Evolutionary conservation across 1,284 basidiomycete species (phyloP).

Genomic region (Mycena citricolor): DNA sequence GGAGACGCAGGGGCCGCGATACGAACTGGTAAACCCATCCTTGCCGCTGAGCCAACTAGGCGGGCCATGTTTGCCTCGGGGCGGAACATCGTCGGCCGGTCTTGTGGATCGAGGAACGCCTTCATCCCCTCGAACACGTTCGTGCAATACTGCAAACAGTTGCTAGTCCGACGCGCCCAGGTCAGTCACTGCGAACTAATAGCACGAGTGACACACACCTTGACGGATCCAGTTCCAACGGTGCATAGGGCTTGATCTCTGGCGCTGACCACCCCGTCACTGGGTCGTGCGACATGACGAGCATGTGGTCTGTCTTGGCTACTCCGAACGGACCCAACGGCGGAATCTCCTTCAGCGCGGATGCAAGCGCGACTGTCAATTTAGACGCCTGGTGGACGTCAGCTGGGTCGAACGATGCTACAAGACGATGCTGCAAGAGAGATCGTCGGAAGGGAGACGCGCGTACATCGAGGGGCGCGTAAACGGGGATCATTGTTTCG

Average conservation of each 20-base stretch:
- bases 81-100: slow-evolving; percentile 68
- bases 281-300: slow-evolving; percentile 63
- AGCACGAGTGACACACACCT: slow-evolving; percentile 38
- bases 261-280: slow-evolving; percentile 75
- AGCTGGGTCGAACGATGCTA: too few species aligned
- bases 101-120: slow-evolving; percentile 74
- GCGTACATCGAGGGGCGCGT: too few species aligned
- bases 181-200: background rate
- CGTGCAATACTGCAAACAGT: slow-evolving; percentile 72
- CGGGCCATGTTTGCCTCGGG: slow-evolving; percentile 83
- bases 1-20: background rate
- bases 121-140: slow-evolving; percentile 91
- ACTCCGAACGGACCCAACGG: too few species aligned
- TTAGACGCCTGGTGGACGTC: too few species aligned
- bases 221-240: slow-evolving; percentile 71
- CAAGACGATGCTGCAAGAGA: too few species aligned
- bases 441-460: too few species aligned
- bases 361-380: too few species aligned
- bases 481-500: too few species aligned
- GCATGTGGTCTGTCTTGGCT: slow-evolving; percentile 84
- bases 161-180: slow-evolving; percentile 7
- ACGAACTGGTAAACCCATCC: slow-evolving; percentile 66
- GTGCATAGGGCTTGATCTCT: slow-evolving; percentile 77
- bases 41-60: slow-evolving; percentile 57
- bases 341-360: too few species aligned